Base-by-base conservation (phyloP, 768 basidiomycete species). In the Leucosporidium scottii region DNA sequence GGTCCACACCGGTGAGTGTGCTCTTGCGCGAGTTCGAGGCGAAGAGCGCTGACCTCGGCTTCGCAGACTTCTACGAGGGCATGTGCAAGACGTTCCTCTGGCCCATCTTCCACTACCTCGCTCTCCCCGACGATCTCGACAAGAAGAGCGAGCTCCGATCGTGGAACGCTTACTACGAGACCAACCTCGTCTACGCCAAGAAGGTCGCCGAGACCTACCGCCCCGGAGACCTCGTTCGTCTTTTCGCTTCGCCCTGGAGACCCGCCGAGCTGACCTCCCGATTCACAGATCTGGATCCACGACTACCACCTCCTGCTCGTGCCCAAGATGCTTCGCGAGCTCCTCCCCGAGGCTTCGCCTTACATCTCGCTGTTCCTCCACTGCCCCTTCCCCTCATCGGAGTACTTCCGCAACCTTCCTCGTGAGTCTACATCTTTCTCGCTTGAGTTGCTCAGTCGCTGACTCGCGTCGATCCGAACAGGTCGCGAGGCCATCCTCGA, bases 91-190 rank as follows among this genome's bases (percentile, higher is more conserved):
- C 88, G 75, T 73, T 67, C 49, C 85, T 99, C 54, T 99, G 94
- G 93, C 94, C 94, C 1, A 81, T 97, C 51, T 96, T 98, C 84
- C 96, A 98, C 80, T 98, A 98, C 78, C 85, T 98, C 65, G 87
- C 97, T 64, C 96, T 93, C 89, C 93, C 94, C 78, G 96, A 98
- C 77, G 91, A 93, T 67, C 89, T 89, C 13, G 87, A 87, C 5
- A 91, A 91, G 34, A 91, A 92, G 76, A 89, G 87, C 78, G 82
- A 84, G 3, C 82, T 90, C 50, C 78, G 77, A 7, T 74, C 78
- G 75, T 99, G 92, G 82, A 83, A 86, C 44, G 84, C 85, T 54
- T 93, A 92, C 79, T 83, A 85, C 72, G 82, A 85, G 60, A 91
- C 90, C 64, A 97, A 97, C 79, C 83, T 85, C 51, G 86, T 86